Evolutionary conservation across 192 early-diverging fungal genomes (phyloP), one percentile per base, ranked within the genome.

Genomic region (Coemansia sp.): DNA sequence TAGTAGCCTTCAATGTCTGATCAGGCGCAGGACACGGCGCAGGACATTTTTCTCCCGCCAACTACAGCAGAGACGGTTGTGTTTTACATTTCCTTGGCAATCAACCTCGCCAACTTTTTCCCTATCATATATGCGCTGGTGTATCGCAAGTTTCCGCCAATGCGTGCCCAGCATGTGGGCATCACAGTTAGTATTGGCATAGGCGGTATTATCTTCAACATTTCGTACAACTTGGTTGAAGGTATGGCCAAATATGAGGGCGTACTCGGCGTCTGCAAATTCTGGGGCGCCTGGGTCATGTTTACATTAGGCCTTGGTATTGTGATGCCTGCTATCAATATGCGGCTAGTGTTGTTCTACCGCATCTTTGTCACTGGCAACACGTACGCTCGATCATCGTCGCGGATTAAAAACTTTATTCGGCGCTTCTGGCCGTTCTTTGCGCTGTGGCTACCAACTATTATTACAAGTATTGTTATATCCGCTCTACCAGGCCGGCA

Each of bases 81-180:
- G 11, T 75, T 75, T 12, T 75, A 47, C 47, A 38, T 69, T 17
- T 69, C 73, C 10, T 54, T 75, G 2, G 73, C 35, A 8, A 29
- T 75, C 24, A 69, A 69, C 53, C 63, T 75, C 2, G 59, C 67
- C 4, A 69, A 58, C 2, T 55, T 75, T 24, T 23, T 75, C 25
- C 73, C 63, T 7, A 60, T 75, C 24, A 8, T 32, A n/a, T 75
- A 75, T 75, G 66, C 67, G 12, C 56, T 69, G 24, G 43, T 49
- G 37, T 75, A 62, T 63, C 62, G 73, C 10, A 41, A n/a, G 23
- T 75, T 65, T 39, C 73, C 73, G 43, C 73, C 73, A 25, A 75
- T 75, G 67, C 55, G 61, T 15, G 73, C 73, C 21, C 73, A 75
- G 63, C 73, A 75, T 66, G 73, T 75, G 39, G 73, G 67, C 6